Base-by-base conservation (phyloP, 805 yeast species). In the Clavispora asparagi region DNA sequence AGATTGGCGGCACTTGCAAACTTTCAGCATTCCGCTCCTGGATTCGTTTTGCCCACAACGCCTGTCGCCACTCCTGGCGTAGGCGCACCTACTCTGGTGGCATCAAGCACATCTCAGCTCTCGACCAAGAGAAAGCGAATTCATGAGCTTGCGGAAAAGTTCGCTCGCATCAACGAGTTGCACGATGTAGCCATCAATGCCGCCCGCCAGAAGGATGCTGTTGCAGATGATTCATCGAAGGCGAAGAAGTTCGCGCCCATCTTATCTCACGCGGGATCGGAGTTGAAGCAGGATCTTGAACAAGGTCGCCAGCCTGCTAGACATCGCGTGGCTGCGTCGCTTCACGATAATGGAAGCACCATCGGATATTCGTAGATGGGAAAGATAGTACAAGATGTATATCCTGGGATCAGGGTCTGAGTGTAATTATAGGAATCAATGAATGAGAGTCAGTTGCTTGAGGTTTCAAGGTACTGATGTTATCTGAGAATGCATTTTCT, bases 1-100 rank as follows among this genome's bases (percentile, higher is more conserved):
- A 74, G 99, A 49, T 71, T 94, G 42, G 78, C 78, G 42, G 73
- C 87, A 1, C 44, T 55, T 42, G 48, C 55, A 1, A 25, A 32
- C 77, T 85, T 25, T 70, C 78, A 6, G 8, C 53, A 49, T 13
- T 40, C 57, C 12, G 47, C 39, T 6, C 23, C 47, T 11, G 40
- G 44, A 8, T 38, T 56, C 19, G 14, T 49, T 12, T 25, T 55
- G 23, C 23, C 45, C 10, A 36, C 49, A 13, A 41, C 59, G 11
- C 42, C 45, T 13, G 45, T n/a, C 10, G n/a, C 50, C 8, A 49
- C 65, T 3, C 58, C 60, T 5, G 55, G 48, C 1, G 37, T 7
- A 16, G 46, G 60, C 2, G 58, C 62, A 1, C 60, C 66, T 1
- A 48, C 52, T 1, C 41, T 54, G 1, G 43, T 49, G 25, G 44